phyloP scores from a whole-genome alignment of 257 asterid species.

The Gardenia jasminoides region DNA sequence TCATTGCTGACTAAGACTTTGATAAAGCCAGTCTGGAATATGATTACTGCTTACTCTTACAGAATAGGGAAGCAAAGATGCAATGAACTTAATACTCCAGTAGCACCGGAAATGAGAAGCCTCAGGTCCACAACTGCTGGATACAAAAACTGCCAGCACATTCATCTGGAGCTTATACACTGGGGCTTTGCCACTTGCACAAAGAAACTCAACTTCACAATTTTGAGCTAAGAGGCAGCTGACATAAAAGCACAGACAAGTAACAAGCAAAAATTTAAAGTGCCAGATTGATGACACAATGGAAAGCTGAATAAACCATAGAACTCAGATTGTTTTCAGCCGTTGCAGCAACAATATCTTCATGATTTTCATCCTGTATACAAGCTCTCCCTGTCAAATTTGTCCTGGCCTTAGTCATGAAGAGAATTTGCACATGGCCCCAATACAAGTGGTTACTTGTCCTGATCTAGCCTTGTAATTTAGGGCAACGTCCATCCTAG shows the following conservation, averaged over 20 bases:
- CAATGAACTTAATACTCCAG: background rate
- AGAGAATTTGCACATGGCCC: background rate
- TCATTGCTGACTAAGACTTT: background rate
- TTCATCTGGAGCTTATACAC: background rate
- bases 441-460: background rate
- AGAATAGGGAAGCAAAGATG: background rate
- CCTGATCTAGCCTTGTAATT: background rate
- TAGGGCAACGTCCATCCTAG: background rate
- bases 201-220: background rate
- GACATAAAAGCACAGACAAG: background rate
- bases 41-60: background rate
- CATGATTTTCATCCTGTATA: background rate
- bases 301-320: background rate
- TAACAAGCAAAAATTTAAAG: background rate
- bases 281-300: background rate
- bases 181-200: background rate
- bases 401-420: background rate
- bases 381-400: background rate
- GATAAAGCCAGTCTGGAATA: background rate
- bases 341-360: background rate
- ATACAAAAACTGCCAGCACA: background rate
- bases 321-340: background rate
- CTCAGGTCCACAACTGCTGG: slow-evolving; percentile 16
- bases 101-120: slow-evolving; percentile 3
- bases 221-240: background rate